Percentiles rank a stretch among this genome's conserved stretches.
These are phyloP conservation scores for Globisporangium recalcitrans DNA, from an alignment of 352 stramenopile genomes.

Conservation along the genomic window DNA sequence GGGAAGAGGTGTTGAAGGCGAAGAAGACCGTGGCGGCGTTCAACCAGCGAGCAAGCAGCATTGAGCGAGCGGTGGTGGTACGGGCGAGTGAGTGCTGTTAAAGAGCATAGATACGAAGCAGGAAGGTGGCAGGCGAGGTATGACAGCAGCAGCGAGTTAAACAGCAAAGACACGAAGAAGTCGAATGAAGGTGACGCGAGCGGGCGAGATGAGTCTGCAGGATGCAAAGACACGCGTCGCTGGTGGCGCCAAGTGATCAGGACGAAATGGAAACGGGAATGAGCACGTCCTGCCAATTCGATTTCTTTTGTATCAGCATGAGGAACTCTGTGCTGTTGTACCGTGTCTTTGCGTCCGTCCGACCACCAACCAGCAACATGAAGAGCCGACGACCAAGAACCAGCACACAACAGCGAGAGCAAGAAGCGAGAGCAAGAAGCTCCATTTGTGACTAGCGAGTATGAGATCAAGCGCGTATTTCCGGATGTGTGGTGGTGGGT, in stretches of 20 bases:
- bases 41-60: neutral
- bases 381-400: neutral
- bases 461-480: neutral
- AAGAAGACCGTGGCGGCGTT: neutral
- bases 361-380: neutral
- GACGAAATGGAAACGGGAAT: conserved; percentile 3
- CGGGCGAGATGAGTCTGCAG: too few relatives aligned
- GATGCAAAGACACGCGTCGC: conserved; percentile 1
- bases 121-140: neutral
- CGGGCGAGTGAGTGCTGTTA: neutral
- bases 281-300: neutral
- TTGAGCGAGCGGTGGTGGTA: neutral
- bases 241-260: neutral
- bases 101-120: neutral
- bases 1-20: neutral
- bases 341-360: conserved; percentile 7
- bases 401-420: neutral
- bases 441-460: neutral
- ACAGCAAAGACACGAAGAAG: conserved; percentile 13
- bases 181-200: neutral
- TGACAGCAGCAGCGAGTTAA: conserved; percentile 5
- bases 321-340: neutral
- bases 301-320: neutral
- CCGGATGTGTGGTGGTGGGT: neutral
- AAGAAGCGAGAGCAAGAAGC: neutral